Evolutionary conservation across 2,329 filamentous ascomycete species (phyloP), one percentile per base, ranked within the genome.

Genomic region (Colletotrichum eleusines): DNA sequence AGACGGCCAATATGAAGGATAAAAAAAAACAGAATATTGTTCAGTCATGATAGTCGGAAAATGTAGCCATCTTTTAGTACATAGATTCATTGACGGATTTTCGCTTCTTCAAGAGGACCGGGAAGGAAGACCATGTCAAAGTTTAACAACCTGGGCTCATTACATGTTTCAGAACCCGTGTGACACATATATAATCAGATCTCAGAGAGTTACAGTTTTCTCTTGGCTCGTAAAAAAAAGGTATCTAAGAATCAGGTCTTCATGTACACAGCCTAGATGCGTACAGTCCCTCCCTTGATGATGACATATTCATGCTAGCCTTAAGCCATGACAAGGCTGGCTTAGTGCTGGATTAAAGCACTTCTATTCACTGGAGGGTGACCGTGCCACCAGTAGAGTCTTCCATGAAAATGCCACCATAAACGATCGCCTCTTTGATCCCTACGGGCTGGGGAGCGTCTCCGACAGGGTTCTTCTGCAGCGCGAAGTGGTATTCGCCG

Each of bases 401-500:
- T 70, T 81, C 80, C 55, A 79, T 75, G 69, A 81, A 80, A 9
- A 81, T 75, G 8, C 79, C 80, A 8, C 77, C 78, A 66, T 76
- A 81, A 7, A 76, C 73, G 11, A 80, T 23, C 4, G 78, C 78
- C 59, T 81, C 79, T 51, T 79, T 73, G 44, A 80, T 76, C 18
- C 75, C 75, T 38, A 72, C 73, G 42, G 74, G 73, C 66, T 81
- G 79, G 55, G 76, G 78, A 5, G 78, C 79, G 46, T 77, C 59
- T 58, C 76, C 77, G 20, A 76, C 76, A n/a, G 73, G 50, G 61
- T 73, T 84, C 80, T 85, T 85, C 63, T 85, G 76, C 12, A 85
- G 76, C 44, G 84, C 83, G 20, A 85, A 77, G 75, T 86, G 84
- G 73, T 74, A 84, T 69, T 85, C 82, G 20, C 84, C 84, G n/a